Evolutionary conservation across 176 grass and related monocot species (phyloP).

Genomic region (Aegilops sharonensis): DNA sequence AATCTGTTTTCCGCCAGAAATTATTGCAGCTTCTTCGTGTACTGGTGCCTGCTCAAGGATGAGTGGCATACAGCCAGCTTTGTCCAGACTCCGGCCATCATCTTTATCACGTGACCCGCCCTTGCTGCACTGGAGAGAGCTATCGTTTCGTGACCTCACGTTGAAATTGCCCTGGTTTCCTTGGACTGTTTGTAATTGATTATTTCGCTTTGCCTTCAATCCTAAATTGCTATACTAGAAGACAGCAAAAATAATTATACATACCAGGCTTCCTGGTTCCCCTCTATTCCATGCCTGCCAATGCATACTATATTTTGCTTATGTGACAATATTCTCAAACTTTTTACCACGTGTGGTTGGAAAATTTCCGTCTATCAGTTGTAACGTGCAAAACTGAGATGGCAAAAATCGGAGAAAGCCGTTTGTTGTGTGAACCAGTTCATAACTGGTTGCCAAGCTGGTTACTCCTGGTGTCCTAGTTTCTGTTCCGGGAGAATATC

Average conservation of each 20-base stretch:
- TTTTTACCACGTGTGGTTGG: not conserved
- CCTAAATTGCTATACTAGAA: not conserved
- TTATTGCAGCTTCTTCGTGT: conserved; percentile 59
- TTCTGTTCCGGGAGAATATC: not conserved
- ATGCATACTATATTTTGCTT: not conserved
- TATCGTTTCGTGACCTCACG: not conserved
- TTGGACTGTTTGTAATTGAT: not conserved
- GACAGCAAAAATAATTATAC: not conserved
- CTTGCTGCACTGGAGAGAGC: conserved; percentile 14
- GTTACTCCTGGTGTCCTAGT: not conserved
- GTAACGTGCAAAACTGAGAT: not conserved
- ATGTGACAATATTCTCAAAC: not conserved
- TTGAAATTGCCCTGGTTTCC: conserved; percentile 7
- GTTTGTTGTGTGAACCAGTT: not conserved
- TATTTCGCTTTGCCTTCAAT: not conserved
- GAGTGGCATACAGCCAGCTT: conserved; percentile 46
- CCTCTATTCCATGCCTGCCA: not conserved
- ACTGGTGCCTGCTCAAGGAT: conserved; percentile 37
- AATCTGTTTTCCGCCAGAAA: conserved; percentile 51
- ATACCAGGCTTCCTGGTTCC: not conserved
- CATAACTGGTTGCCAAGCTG: not conserved
- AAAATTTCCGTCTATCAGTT: not conserved
- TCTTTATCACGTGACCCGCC: conserved; percentile 28
- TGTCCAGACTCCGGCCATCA: conserved; percentile 33
- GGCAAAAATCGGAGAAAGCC: not conserved